Percentiles rank a stretch among this genome's conserved stretches.
phyloP scores from a whole-genome alignment of 352 stramenopile species.

The Phytophthora rubi region DNA sequence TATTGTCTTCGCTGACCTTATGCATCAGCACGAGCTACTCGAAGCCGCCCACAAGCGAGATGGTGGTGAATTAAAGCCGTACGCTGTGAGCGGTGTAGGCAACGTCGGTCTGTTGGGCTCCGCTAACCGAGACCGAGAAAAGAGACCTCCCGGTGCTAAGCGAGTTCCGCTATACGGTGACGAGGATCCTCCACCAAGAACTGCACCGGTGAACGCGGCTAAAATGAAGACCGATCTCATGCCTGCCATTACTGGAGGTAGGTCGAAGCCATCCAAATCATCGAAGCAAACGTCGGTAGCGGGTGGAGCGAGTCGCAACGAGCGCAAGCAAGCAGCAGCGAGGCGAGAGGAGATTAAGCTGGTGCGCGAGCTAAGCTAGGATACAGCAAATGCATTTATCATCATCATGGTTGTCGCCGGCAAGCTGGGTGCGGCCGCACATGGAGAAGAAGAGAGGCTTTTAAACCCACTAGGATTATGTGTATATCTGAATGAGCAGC shows the following conservation, averaged over 20 bases:
- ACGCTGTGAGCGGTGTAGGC: constrained; percentile 60
- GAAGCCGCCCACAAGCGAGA: constrained; percentile 25
- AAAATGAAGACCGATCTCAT: constrained; percentile 40
- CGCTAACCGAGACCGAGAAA: constrained; percentile 26
- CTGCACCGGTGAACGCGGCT: constrained; percentile 20
- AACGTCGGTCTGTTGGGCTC: constrained; percentile 57
- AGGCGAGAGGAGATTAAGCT: constrained; percentile 64
- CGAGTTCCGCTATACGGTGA: constrained; percentile 22
- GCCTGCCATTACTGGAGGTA: constrained; percentile 21
- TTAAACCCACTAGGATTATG: constrained; percentile 1
- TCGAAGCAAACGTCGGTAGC: constrained; percentile 12
- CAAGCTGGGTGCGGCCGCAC: neutral
- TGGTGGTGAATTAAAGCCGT: constrained; percentile 28
- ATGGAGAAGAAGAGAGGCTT: neutral
- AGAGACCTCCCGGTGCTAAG: constrained; percentile 32
- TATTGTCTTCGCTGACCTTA: constrained; percentile 71
- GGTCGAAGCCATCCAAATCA: constrained; percentile 6
- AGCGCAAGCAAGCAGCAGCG: constrained; percentile 53
- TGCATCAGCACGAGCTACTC: constrained; percentile 53
- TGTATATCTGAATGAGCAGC: constrained; percentile 11
- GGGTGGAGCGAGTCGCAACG: constrained; percentile 24
- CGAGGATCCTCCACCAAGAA: constrained; percentile 16
- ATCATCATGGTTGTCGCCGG: constrained; percentile 6
- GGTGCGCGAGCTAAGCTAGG: constrained; percentile 58
- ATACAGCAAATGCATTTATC: constrained; percentile 26